A percentile compares a stretch with the other conserved stretches of the same genome.
Conservation (phyloP, 2,329 filamentous ascomycete species). For the Microsporum ferrugineum region DNA sequence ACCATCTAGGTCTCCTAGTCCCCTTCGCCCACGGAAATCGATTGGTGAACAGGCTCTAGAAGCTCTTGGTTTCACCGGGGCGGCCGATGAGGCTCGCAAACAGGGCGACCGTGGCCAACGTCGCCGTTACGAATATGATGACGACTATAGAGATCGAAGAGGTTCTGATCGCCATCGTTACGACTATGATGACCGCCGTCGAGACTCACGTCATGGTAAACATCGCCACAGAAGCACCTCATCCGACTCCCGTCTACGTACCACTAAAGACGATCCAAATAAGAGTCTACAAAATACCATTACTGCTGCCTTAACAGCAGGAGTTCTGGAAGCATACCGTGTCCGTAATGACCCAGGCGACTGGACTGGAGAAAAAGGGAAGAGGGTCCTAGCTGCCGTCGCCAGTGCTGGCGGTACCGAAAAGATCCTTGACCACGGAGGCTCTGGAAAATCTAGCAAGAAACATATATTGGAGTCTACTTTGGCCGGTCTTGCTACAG, state of each 20-base stretch:
- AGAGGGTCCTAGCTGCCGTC: conserved; percentile 80
- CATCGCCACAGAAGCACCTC: conserved; percentile 31
- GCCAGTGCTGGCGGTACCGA: conserved; percentile 77
- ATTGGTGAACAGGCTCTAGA: conserved; percentile 41
- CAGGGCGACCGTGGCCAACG: conserved; percentile 47
- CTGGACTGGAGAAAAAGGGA: conserved; percentile 85
- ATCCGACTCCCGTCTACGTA: conserved; percentile 35
- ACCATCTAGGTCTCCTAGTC: conserved; percentile 27
- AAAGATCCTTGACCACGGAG: conserved; percentile 47
- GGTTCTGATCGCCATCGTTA: conserved; percentile 17
- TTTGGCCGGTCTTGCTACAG: conserved; percentile 75
- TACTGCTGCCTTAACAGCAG: conserved; percentile 80
- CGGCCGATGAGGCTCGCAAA: conserved; percentile 42
- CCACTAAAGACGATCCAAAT: conserved; percentile 44
- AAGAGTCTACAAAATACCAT: conserved; percentile 70
- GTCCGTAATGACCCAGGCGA: conserved; percentile 77
- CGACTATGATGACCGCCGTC: not conserved
- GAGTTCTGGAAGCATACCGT: conserved; percentile 83
- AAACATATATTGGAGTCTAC: conserved; percentile 77
- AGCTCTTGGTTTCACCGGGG: conserved; percentile 51
- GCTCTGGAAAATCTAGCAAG: conserved; percentile 58
- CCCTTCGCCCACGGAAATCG: conserved; percentile 33
- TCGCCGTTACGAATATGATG: conserved; percentile 19
- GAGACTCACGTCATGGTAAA: not conserved
- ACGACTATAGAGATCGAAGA: conserved; percentile 23